A percentile compares a stretch with the other conserved stretches of the same genome.
phyloP scores from a whole-genome alignment of 2,329 filamentous ascomycete genomes.

The Colletotrichum horii region DNA sequence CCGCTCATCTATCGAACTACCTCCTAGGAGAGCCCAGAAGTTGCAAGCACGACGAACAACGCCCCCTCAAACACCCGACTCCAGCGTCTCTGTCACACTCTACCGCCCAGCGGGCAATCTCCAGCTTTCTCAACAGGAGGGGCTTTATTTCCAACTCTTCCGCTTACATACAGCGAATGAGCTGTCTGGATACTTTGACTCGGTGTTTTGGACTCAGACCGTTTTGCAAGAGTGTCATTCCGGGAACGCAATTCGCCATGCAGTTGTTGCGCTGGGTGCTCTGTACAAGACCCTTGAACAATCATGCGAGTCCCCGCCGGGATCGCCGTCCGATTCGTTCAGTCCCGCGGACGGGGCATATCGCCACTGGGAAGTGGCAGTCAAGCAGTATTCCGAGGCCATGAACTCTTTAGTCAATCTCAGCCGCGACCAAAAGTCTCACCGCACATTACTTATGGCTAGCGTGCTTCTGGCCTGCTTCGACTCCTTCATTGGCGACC shows the following conservation, averaged over 20 bases:
- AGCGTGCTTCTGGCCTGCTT: conserved; percentile 72
- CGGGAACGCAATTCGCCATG: conserved; percentile 66
- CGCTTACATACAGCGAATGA: conserved; percentile 65
- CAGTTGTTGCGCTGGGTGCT: conserved; percentile 69
- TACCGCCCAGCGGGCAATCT: conserved; percentile 50
- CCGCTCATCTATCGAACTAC: conserved; percentile 23
- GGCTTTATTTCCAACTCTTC: conserved; percentile 67
- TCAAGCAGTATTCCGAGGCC: conserved; percentile 64
- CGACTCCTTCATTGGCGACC: conserved; percentile 70
- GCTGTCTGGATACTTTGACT: conserved; percentile 71
- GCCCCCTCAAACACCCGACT: conserved; percentile 37
- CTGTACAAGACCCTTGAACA: conserved; percentile 71
- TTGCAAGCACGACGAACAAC: conserved; percentile 23
- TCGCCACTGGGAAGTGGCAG: conserved; percentile 64
- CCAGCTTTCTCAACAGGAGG: conserved; percentile 57
- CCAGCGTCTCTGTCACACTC: conserved; percentile 33
- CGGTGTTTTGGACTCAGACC: conserved; percentile 67
- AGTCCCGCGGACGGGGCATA: conserved; percentile 43
- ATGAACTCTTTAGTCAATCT: conserved; percentile 54
- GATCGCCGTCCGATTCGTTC: conserved; percentile 43
- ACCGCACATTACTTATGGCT: conserved; percentile 65
- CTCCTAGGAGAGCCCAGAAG: conserved; percentile 18
- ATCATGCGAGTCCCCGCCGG: conserved; percentile 54
- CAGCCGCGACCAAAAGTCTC: conserved; percentile 47
- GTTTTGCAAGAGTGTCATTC: conserved; percentile 69